Conservation (phyloP, 1,284 basidiomycete genomes). For the Gymnopus androsaceus region DNA sequence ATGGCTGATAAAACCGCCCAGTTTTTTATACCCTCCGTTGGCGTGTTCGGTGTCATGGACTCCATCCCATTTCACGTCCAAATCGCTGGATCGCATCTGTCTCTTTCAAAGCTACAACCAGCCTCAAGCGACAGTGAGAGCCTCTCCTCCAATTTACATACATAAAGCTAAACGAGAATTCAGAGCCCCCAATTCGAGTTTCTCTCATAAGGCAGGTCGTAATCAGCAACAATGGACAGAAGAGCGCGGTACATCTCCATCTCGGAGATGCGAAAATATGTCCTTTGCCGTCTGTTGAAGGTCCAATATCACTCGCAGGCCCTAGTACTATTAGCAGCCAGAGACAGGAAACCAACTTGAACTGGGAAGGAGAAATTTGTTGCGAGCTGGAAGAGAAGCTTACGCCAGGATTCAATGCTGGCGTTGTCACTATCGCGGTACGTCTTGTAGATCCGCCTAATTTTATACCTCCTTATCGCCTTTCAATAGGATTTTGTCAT, state of each 20-base stretch:
- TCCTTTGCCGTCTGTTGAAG: neutral
- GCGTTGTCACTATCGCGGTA: conserved; percentile 11
- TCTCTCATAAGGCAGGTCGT: conserved; percentile 9
- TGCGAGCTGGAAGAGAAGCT: conserved; percentile 4
- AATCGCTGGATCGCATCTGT: conserved; percentile 3
- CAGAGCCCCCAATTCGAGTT: conserved; percentile 7
- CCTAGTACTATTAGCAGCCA: no score
- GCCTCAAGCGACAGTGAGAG: conserved; percentile 2
- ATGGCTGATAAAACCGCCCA: neutral
- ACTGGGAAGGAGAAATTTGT: conserved; percentile 15
- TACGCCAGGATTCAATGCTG: conserved; percentile 12
- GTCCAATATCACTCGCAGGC: neutral
- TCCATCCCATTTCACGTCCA: conserved; percentile 17
- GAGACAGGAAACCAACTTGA: conserved; percentile 7
- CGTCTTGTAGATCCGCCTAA: neutral
- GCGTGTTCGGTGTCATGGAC: conserved; percentile 16
- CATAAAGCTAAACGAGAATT: neutral
- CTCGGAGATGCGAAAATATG: conserved; percentile 15
- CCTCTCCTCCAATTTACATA: no score
- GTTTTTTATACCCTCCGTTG: conserved; percentile 17
- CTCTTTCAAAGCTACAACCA: conserved; percentile 2
- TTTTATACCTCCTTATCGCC: neutral
- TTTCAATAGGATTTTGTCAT: conserved; percentile 11
- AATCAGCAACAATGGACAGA: conserved; percentile 6
- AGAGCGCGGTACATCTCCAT: conserved; percentile 2